Evolutionary conservation across 257 asterid species (phyloP).

Genomic region (Capsicum baccatum): DNA sequence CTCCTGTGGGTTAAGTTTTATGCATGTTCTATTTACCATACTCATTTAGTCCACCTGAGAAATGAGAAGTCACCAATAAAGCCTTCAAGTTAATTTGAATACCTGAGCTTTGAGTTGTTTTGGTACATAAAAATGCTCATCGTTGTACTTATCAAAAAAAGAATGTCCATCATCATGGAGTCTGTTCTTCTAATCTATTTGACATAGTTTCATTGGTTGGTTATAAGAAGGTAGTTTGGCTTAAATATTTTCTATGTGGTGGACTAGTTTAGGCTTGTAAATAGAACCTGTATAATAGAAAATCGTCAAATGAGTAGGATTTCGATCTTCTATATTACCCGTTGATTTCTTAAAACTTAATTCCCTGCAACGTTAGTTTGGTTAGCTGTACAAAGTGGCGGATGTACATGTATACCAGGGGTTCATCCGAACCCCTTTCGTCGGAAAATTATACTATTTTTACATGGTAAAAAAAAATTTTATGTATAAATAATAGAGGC

Average conservation of each 20-base stretch:
- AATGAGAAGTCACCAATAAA: constrained; percentile 6
- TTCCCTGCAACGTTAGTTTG: neutral
- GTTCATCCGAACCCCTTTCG: no score
- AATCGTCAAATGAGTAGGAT: neutral
- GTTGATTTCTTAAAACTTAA: neutral
- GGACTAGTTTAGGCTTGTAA: neutral
- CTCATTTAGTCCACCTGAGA: neutral
- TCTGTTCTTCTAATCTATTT: neutral
- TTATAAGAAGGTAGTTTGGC: constrained; percentile 1
- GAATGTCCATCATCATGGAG: neutral
- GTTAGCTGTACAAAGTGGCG: neutral
- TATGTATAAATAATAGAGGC: no score
- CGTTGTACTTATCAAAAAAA: neutral
- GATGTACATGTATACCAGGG: no score
- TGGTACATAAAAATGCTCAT: constrained; percentile 2
- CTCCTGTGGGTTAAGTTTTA: neutral
- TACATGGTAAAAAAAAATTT: no score
- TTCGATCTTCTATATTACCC: neutral
- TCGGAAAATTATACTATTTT: no score
- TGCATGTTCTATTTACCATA: neutral
- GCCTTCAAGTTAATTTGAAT: constrained; percentile 8
- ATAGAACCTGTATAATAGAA: neutral
- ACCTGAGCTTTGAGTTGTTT: neutral
- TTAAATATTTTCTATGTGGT: neutral
- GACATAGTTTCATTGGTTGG: neutral